Evolutionary conservation across 169 alveolate species (phyloP).

Genomic region (Plasmodium relictum): DNA sequence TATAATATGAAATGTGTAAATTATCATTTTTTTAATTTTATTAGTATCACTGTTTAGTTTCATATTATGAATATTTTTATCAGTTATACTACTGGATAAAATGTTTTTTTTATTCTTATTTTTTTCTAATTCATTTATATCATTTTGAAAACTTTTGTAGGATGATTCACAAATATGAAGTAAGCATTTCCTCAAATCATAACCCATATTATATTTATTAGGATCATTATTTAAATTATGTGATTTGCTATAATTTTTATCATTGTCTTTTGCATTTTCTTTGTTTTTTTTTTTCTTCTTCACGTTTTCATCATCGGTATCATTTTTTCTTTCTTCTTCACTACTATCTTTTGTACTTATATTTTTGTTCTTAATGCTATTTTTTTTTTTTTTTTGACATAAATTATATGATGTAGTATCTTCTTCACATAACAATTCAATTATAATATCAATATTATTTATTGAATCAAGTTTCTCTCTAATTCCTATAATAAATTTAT

Average conservation of each 20-base stretch:
- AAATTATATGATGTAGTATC: neutral
- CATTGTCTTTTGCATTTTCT: neutral
- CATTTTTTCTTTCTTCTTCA: neutral
- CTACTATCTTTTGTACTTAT: neutral
- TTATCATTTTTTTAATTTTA: slow-evolving; percentile 71
- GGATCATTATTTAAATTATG: neutral
- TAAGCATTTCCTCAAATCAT: slow-evolving; percentile 45
- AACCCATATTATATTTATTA: neutral
- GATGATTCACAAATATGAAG: slow-evolving; percentile 73
- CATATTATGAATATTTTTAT: slow-evolving; percentile 5
- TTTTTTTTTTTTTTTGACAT: neutral
- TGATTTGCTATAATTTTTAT: neutral
- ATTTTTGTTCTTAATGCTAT: neutral
- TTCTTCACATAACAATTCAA: slow-evolving; percentile 61
- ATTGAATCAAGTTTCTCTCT: slow-evolving; percentile 64
- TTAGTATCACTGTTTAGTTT: slow-evolving; percentile 34
- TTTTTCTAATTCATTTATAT: slow-evolving; percentile 62
- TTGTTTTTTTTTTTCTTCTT: neutral
- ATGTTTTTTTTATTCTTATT: slow-evolving; percentile 44
- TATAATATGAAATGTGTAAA: slow-evolving; percentile 68
- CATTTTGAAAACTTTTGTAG: slow-evolving; percentile 65
- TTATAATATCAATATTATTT: slow-evolving; percentile 33
- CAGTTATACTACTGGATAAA: neutral
- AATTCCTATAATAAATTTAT: slow-evolving; percentile 55
- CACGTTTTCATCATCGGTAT: no score